Percentiles rank a stretch among this genome's conserved stretches.
phyloP scores from a whole-genome alignment of 305 asterid genomes.

The Fraxinus platypoda region DNA sequence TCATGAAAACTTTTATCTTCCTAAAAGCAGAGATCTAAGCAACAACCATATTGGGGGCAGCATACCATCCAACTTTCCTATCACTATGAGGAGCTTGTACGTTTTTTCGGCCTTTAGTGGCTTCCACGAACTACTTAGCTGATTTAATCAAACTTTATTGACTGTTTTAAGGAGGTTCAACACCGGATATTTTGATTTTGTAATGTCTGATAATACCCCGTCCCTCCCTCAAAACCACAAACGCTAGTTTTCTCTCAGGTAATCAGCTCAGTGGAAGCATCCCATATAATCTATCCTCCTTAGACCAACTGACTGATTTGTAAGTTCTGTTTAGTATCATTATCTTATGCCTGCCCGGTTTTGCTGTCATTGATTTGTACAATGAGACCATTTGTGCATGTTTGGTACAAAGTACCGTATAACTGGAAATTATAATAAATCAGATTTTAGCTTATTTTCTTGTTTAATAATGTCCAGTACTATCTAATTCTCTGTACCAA shows the following conservation, averaged over 20 bases:
- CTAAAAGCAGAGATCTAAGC: conserved; percentile 62
- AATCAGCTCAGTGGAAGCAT: conserved; percentile 67
- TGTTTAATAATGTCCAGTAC: not conserved
- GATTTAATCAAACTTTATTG: not conserved
- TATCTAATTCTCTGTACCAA: not conserved
- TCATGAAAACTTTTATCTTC: conserved; percentile 15
- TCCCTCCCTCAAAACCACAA: conserved; percentile 26
- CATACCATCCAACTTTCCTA: conserved; percentile 68
- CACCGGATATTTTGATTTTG: not conserved
- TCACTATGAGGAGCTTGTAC: conserved; percentile 67
- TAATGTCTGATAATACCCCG: conserved; percentile 20
- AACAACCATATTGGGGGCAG: conserved; percentile 85
- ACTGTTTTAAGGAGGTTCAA: not conserved
- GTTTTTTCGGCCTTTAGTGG: conserved; percentile 33
- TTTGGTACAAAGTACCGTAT: not conserved
- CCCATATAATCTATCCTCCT: conserved; percentile 51
- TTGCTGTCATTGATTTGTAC: not conserved
- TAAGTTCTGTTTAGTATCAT: conserved; percentile 34
- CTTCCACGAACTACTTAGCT: conserved; percentile 7
- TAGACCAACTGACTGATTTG: conserved; percentile 66
- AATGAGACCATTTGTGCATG: not conserved
- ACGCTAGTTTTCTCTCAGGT: conserved; percentile 57
- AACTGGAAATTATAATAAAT: not conserved
- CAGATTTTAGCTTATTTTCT: not conserved
- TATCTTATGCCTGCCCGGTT: not conserved